These are phyloP conservation scores for Linnemannia schmuckeri DNA, from an alignment of 192 early-diverging fungal species.

Conservation along the genomic window DNA sequence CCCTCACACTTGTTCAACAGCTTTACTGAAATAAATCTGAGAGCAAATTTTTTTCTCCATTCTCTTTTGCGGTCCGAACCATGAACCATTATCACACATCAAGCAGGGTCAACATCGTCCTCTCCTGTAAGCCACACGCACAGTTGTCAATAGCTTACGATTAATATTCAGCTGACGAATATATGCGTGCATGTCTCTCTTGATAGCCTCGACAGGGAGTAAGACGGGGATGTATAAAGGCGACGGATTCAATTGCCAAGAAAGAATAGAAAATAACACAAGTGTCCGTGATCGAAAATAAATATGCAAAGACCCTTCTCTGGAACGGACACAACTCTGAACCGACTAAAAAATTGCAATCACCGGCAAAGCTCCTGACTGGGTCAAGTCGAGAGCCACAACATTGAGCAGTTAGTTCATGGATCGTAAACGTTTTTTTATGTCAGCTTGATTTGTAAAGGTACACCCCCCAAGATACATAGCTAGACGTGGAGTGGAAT, in stretches of 20 bases:
- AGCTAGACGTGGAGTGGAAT: background rate
- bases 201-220: background rate
- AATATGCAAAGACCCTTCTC: background rate
- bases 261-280: background rate
- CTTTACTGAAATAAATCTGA: background rate
- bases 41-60: background rate
- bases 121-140: too few species aligned
- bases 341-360: background rate
- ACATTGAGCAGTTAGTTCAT: background rate
- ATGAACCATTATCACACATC: background rate
- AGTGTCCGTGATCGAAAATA: background rate
- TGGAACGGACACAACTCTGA: background rate
- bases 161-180: background rate
- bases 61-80: background rate
- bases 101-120: background rate
- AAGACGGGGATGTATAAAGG: background rate
- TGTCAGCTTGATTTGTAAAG: background rate
- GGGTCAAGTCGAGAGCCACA: background rate
- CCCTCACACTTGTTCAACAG: background rate
- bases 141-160: background rate
- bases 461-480: background rate
- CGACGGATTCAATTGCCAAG: background rate
- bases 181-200: background rate
- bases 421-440: background rate
- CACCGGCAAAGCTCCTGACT: conserved; percentile 6